Evolutionary conservation across 352 stramenopile genomes (phyloP).

Genomic region (Pythium phragmitis): DNA sequence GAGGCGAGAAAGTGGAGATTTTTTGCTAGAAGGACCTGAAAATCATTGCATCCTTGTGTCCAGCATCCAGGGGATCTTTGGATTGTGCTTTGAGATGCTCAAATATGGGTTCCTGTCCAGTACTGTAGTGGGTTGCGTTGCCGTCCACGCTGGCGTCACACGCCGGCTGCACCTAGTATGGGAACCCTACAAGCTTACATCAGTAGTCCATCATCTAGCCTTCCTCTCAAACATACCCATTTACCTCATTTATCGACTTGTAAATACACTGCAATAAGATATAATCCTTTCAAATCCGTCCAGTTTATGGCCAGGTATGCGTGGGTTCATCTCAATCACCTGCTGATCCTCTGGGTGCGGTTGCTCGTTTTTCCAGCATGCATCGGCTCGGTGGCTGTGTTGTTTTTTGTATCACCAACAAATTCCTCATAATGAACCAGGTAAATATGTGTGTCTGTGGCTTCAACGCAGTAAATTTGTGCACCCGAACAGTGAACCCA

Average conservation of each 20-base stretch:
- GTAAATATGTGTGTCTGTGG: no score
- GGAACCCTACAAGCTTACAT: conserved; percentile 17
- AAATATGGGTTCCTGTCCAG: background rate
- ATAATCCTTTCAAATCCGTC: conserved; percentile 8
- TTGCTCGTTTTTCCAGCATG: background rate
- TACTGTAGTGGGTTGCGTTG: conserved; percentile 5
- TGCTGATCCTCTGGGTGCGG: conserved; percentile 3
- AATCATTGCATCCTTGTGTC: no score
- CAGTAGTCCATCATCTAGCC: background rate
- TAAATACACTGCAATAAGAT: background rate
- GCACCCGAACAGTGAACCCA: background rate
- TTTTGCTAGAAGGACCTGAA: background rate
- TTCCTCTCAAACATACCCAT: no score
- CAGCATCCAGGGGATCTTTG: no score
- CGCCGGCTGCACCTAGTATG: conserved; percentile 13
- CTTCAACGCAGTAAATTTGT: no score
- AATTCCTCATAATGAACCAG: background rate
- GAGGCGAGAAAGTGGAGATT: background rate
- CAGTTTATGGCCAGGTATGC: conserved; percentile 23
- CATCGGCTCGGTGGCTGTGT: no score
- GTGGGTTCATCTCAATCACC: conserved; percentile 16
- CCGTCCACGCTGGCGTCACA: conserved; percentile 14
- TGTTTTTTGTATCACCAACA: no score
- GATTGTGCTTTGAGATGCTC: background rate
- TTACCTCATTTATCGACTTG: no score